Evolutionary conservation across 192 early-diverging fungal species (phyloP).

Genomic region (Powellomyces hirtus): DNA sequence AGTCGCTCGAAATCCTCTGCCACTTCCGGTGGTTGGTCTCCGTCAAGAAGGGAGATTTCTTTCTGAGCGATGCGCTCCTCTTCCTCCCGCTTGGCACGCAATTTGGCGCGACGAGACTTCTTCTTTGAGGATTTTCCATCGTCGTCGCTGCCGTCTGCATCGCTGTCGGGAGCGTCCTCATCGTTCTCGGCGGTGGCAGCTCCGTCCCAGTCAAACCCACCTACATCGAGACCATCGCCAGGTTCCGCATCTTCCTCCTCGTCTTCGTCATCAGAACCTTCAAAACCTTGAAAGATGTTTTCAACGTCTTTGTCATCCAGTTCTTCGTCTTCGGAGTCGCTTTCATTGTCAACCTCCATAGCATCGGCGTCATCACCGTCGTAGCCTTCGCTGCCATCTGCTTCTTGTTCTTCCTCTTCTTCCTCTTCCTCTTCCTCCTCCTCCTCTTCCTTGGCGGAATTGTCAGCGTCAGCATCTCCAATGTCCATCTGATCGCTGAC

Average conservation of each 20-base stretch:
- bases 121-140: conserved; percentile 41
- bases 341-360: conserved; percentile 36
- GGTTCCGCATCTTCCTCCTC: conserved; percentile 31
- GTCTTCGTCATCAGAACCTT: conserved; percentile 31
- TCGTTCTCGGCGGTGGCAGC: conserved; percentile 31
- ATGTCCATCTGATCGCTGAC: conserved; percentile 31
- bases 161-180: conserved; percentile 23
- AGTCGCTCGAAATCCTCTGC: conserved; percentile 90
- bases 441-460: conserved; percentile 42
- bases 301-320: conserved; percentile 41
- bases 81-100: conserved; percentile 54
- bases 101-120: conserved; percentile 56
- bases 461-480: conserved; percentile 50
- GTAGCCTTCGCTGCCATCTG: conserved; percentile 43
- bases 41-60: conserved; percentile 44
- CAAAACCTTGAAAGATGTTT: conserved; percentile 17
- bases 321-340: conserved; percentile 40
- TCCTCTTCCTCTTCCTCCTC: conserved; percentile 28
- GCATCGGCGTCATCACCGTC: conserved; percentile 36
- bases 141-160: conserved; percentile 45
- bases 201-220: conserved; percentile 53
- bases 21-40: conserved; percentile 51
- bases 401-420: conserved; percentile 47
- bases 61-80: conserved; percentile 51
- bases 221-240: conserved; percentile 28